Conservation (phyloP, 2,329 filamentous ascomycete species). For the Colletotrichum lentis region DNA sequence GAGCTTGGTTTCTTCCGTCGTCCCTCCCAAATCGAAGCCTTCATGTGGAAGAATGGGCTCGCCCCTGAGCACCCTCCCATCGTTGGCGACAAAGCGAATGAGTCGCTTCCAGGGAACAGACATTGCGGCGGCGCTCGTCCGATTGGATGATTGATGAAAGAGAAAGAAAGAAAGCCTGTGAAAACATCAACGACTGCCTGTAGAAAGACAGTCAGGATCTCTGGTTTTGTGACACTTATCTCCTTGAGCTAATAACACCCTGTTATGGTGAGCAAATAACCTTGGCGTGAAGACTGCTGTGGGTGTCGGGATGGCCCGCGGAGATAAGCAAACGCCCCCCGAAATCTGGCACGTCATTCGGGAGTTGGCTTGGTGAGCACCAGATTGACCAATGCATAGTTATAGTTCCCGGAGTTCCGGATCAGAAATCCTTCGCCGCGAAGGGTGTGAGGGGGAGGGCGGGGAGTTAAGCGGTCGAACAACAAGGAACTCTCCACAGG, state of each 20-base stretch:
- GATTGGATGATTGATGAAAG: not conserved
- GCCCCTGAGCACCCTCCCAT: constrained; percentile 59
- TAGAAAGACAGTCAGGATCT: too few relatives aligned
- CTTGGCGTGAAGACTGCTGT: not conserved
- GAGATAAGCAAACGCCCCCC: constrained; percentile 7
- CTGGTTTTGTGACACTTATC: not conserved
- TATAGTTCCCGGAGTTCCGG: not conserved
- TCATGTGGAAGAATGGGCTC: constrained; percentile 58
- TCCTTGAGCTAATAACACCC: too few relatives aligned
- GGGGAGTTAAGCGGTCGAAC: constrained; percentile 5
- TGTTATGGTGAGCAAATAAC: too few relatives aligned
- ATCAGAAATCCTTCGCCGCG: not conserved
- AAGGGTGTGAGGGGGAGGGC: not conserved
- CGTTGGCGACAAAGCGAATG: constrained; percentile 62
- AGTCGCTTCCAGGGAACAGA: constrained; percentile 57
- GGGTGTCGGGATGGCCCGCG: not conserved
- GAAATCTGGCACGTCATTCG: not conserved
- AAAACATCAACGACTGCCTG: too few relatives aligned
- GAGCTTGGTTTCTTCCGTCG: constrained; percentile 56
- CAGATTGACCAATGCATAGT: not conserved
- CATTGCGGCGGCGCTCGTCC: constrained; percentile 41
- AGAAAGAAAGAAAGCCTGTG: too few relatives aligned
- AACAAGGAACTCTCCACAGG: not conserved
- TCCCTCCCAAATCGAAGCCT: constrained; percentile 59
- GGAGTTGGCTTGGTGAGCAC: not conserved